Conservation (phyloP, 2,329 filamentous ascomycete genomes). For the Geosmithia flava region DNA sequence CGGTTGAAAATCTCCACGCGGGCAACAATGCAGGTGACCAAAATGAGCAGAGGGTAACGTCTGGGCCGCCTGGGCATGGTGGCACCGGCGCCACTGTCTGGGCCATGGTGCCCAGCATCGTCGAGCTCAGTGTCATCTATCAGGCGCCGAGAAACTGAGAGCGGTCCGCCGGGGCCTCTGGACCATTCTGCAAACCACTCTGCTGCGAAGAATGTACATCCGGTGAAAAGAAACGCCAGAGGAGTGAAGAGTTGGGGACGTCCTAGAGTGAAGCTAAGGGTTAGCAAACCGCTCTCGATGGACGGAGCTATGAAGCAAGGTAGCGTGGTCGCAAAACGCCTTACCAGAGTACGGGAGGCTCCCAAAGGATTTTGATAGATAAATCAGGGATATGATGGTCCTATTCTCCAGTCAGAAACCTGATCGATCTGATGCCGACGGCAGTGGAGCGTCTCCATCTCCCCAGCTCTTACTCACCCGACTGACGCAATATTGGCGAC, state of each 20-base stretch:
- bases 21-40: constrained; percentile 30
- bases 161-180: constrained; percentile 32
- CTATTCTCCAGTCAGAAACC: constrained; percentile 13
- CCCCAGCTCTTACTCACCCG: not conserved
- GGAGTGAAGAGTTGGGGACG: constrained; percentile 34
- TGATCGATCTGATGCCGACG: not conserved
- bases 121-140: constrained; percentile 8
- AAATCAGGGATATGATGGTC: constrained; percentile 33
- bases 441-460: too few relatives aligned
- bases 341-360: constrained; percentile 36
- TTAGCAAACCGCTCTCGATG: not conserved
- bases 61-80: constrained; percentile 31
- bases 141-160: constrained; percentile 15
- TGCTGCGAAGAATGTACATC: constrained; percentile 23
- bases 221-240: constrained; percentile 32
- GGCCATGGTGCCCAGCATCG: constrained; percentile 10
- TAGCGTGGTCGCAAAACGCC: constrained; percentile 1
- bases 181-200: constrained; percentile 32
- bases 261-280: constrained; percentile 17
- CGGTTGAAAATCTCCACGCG: constrained; percentile 35
- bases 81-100: constrained; percentile 19
- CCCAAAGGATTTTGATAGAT: constrained; percentile 31
- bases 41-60: constrained; percentile 28
- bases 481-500: not conserved
- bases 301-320: not conserved